Conservation (phyloP, 2,329 filamentous ascomycete species). For the Fusarium nurragi region DNA sequence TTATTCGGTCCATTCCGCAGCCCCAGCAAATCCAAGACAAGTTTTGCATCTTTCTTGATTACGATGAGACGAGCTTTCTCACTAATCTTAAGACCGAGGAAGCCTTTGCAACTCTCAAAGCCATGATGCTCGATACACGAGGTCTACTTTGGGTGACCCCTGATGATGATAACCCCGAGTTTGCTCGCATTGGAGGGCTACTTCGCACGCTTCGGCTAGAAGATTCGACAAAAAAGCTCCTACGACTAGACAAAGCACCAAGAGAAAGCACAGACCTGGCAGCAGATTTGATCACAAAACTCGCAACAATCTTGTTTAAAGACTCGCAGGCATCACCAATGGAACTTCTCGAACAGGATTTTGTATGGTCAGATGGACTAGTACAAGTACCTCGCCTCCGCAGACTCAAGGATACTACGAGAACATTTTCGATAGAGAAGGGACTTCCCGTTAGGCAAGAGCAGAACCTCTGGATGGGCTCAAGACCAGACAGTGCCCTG, state of each 20-base stretch:
- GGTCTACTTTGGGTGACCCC: not conserved
- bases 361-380: not conserved
- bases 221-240: not conserved
- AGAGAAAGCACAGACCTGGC: not conserved
- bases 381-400: not conserved
- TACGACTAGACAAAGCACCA: not conserved
- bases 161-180: constrained; percentile 11
- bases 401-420: not conserved
- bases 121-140: not conserved
- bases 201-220: not conserved
- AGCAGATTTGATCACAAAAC: not conserved
- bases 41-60: not conserved
- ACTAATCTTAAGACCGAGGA: not conserved
- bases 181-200: not conserved
- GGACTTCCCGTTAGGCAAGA: not conserved
- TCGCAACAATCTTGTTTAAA: not conserved
- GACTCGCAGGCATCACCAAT: no score
- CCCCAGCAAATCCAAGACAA: not conserved
- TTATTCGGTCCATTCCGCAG: not conserved
- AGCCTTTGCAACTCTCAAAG: not conserved
- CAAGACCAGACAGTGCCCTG: not conserved
- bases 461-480: not conserved
- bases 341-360: not conserved
- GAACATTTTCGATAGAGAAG: not conserved
- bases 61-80: not conserved